phyloP scores from a whole-genome alignment of 2,329 filamentous ascomycete genomes.

The Rhinocladiella similis region DNA sequence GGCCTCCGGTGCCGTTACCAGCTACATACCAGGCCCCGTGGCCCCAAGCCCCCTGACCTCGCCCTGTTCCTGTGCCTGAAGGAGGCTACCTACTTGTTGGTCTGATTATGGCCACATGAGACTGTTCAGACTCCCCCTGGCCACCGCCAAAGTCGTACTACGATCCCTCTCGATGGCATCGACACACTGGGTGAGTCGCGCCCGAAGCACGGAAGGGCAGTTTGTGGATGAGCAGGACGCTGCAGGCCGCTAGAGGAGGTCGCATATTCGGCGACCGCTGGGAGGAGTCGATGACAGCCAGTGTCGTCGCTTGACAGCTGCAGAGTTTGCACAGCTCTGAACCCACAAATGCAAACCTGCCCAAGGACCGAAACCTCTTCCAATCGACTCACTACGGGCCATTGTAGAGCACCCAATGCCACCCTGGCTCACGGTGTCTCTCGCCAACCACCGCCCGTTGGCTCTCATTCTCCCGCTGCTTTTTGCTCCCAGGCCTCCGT shows the following conservation, averaged over 20 bases:
- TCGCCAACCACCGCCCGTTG: slow-evolving; percentile 13
- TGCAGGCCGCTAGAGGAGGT: slow-evolving; percentile 22
- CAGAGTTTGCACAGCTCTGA: slow-evolving; percentile 15
- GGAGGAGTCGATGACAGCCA: slow-evolving; percentile 20
- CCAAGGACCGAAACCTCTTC: slow-evolving; percentile 14
- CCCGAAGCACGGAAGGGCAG: slow-evolving; percentile 1
- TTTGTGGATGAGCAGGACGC: slow-evolving; percentile 4
- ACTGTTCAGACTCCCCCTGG: neutral
- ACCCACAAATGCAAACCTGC: slow-evolving; percentile 18
- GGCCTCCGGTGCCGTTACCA: too few relatives aligned
- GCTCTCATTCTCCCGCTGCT: slow-evolving; percentile 3
- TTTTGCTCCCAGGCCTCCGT: neutral
- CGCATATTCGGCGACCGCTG: slow-evolving; percentile 21
- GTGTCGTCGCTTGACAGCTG: slow-evolving; percentile 14
- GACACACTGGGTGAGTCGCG: neutral
- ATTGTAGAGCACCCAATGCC: slow-evolving; percentile 22
- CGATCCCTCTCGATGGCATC: neutral
- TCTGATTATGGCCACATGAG: neutral
- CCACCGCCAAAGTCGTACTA: neutral
- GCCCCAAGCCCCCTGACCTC: neutral
- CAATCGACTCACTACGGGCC: neutral
- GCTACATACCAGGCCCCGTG: too few relatives aligned
- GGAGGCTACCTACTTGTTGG: neutral
- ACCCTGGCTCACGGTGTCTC: slow-evolving; percentile 7
- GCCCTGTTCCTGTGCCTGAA: slow-evolving; percentile 3